A percentile compares a stretch with the other conserved stretches of the same genome.
Evolutionary conservation across 768 basidiomycete species (phyloP).

Genomic region (Podaxis sp.): DNA sequence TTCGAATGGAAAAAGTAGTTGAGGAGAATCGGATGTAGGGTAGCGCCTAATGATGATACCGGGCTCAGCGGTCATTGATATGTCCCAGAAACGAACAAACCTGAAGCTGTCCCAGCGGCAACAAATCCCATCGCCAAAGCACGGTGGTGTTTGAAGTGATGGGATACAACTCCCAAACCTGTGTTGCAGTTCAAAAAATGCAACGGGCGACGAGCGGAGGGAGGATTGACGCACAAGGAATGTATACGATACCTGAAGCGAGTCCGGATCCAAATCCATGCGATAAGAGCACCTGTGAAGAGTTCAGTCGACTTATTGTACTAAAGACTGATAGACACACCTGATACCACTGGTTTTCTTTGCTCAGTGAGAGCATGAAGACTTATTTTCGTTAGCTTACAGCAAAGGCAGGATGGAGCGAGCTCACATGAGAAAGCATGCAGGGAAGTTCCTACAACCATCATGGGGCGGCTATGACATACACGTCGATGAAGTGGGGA

Average conservation of each 20-base stretch:
- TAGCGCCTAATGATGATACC: slow-evolving; percentile 53
- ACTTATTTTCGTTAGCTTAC: background rate
- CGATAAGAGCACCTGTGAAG: slow-evolving; percentile 36
- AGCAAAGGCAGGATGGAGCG: slow-evolving; percentile 7
- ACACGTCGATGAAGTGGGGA: background rate
- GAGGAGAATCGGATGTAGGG: slow-evolving; percentile 60
- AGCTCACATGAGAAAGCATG: slow-evolving; percentile 29
- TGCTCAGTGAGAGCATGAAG: slow-evolving; percentile 43
- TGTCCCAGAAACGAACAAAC: background rate
- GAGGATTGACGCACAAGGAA: slow-evolving; percentile 27
- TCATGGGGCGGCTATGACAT: slow-evolving; percentile 32
- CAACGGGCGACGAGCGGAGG: background rate
- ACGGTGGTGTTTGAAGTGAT: slow-evolving; percentile 30
- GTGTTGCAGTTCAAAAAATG: background rate
- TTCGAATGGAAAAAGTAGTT: slow-evolving; percentile 45
- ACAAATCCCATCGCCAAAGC: slow-evolving; percentile 32
- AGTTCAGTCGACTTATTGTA: slow-evolving; percentile 17
- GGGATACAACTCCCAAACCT: slow-evolving; percentile 29
- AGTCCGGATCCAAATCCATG: slow-evolving; percentile 48
- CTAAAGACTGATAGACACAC: background rate
- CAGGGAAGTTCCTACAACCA: slow-evolving; percentile 40
- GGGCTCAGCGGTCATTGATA: slow-evolving; percentile 18
- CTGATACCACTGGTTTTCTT: slow-evolving; percentile 22
- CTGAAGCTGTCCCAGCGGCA: slow-evolving; percentile 21
- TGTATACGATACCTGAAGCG: slow-evolving; percentile 45